phyloP scores from a whole-genome alignment of 2,329 filamentous ascomycete genomes.

The Beauveria pseudobassiana region DNA sequence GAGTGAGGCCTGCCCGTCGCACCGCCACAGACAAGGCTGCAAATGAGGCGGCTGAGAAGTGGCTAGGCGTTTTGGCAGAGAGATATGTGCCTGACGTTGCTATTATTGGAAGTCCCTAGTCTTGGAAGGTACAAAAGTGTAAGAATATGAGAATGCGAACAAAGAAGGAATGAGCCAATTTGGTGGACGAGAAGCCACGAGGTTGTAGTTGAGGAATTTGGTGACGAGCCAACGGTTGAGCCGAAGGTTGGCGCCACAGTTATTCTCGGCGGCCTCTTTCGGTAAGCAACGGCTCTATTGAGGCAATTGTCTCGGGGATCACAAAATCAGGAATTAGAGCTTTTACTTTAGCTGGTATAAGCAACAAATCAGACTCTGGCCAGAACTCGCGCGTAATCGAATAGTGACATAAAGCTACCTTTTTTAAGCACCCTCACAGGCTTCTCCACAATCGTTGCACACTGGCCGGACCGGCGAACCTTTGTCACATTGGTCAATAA shows the following conservation, averaged over 20 bases:
- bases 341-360: too few relatives aligned
- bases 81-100: neutral
- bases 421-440: neutral
- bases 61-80: constrained; percentile 1
- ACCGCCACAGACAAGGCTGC: constrained; percentile 2
- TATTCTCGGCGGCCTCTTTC: neutral
- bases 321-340: too few relatives aligned
- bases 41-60: neutral
- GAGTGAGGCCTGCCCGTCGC: neutral
- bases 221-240: neutral
- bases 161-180: neutral
- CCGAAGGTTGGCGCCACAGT: neutral
- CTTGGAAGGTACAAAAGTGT: neutral
- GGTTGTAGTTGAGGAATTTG: neutral
- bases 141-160: neutral
- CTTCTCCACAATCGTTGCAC: neutral
- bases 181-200: neutral
- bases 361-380: too few relatives aligned
- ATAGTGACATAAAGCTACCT: neutral
- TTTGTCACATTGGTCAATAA: neutral
- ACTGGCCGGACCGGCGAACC: neutral
- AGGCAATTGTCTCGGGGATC: too few relatives aligned
- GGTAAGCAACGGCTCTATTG: too few relatives aligned
- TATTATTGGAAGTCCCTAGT: neutral
- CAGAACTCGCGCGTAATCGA: neutral